Percentiles rank a stretch among this genome's conserved stretches.
Conservation (phyloP, 768 basidiomycete species). For the Dioszegia hungarica region DNA sequence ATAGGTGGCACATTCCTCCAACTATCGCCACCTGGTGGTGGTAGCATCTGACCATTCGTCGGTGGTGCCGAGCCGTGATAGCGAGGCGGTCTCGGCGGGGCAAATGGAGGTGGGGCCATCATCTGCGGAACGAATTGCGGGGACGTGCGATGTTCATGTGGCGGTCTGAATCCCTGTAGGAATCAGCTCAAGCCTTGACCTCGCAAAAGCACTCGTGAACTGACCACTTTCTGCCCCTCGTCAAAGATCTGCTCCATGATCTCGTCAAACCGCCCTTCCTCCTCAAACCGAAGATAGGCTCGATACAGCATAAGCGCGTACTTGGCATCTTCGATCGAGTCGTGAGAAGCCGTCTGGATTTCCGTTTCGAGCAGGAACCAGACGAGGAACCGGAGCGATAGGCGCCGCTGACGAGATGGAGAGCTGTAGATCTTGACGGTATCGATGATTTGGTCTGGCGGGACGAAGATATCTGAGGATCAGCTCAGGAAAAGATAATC, state of each 20-base stretch:
- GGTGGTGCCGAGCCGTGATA: no score
- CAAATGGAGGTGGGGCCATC: no score
- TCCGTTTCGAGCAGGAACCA: slow-evolving; percentile 90
- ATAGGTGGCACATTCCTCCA: slow-evolving; percentile 2
- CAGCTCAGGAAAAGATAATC: not conserved
- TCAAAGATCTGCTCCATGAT: slow-evolving; percentile 64
- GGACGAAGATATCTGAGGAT: slow-evolving; percentile 80
- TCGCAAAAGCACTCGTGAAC: slow-evolving; percentile 7
- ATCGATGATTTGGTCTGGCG: slow-evolving; percentile 90
- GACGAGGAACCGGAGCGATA: slow-evolving; percentile 85
- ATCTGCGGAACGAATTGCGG: not conserved
- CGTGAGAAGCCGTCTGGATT: slow-evolving; percentile 91
- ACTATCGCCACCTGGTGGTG: not conserved
- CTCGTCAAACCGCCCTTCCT: slow-evolving; percentile 72
- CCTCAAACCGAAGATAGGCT: slow-evolving; percentile 60
- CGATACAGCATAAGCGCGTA: slow-evolving; percentile 81
- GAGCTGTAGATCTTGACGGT: slow-evolving; percentile 96
- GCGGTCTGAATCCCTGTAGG: slow-evolving; percentile 31
- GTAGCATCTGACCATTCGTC: not conserved
- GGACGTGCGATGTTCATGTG: slow-evolving; percentile 7
- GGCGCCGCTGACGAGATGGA: slow-evolving; percentile 70
- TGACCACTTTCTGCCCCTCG: slow-evolving; percentile 50
- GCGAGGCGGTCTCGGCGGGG: no score
- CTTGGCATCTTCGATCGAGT: slow-evolving; percentile 95
- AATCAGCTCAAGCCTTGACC: not conserved